These are phyloP conservation scores for Microdochium trichocladiopsis DNA, from an alignment of 2,329 filamentous ascomycete species.

Conservation along the genomic window DNA sequence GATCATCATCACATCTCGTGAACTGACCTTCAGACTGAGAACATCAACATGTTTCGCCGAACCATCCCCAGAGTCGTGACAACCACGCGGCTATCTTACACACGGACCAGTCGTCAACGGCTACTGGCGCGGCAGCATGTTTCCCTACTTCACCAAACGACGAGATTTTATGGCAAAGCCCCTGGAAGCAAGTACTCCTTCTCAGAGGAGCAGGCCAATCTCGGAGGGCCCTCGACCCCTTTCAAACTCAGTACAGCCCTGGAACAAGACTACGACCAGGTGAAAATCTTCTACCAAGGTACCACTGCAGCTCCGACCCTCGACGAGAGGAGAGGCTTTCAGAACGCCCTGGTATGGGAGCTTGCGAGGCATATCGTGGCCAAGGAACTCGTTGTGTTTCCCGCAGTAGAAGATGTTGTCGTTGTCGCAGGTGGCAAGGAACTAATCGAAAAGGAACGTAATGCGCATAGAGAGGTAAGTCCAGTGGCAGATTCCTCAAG, in stretches of 20 bases:
- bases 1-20: too few species aligned
- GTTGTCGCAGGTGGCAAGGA: conserved; percentile 27
- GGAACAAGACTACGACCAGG: not conserved
- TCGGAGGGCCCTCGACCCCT: not conserved
- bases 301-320: not conserved
- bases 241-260: not conserved
- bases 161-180: not conserved
- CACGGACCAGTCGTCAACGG: too few species aligned
- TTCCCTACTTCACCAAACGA: too few species aligned
- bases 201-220: not conserved
- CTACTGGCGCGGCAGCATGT: too few species aligned
- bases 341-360: conserved; percentile 2
- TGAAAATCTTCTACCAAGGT: not conserved
- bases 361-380: conserved; percentile 1
- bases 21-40: too few species aligned
- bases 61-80: too few species aligned
- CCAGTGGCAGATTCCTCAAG: too few species aligned
- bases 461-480: conserved; percentile 14
- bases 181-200: not conserved
- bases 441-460: conserved; percentile 31
- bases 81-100: too few species aligned
- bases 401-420: conserved; percentile 33
- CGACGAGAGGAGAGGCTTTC: not conserved
- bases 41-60: too few species aligned
- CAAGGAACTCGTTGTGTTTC: conserved; percentile 29